These are phyloP conservation scores for Irpex lacteus DNA, from an alignment of 1,284 basidiomycete genomes.

Conservation along the genomic window DNA sequence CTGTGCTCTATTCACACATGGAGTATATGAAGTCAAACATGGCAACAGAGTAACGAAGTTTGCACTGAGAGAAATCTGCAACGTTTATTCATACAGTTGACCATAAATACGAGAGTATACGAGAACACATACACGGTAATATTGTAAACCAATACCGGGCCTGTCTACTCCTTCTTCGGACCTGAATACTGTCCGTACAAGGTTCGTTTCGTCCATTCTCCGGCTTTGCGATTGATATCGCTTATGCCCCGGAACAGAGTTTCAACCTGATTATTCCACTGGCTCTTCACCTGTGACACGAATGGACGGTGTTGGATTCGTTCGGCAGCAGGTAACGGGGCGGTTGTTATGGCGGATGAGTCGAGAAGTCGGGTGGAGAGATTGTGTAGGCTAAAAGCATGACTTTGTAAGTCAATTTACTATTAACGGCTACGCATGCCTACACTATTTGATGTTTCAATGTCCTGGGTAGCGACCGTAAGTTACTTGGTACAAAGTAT, in stretches of 20 bases:
- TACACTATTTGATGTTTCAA: slow-evolving; percentile 26
- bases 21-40: too few relatives aligned
- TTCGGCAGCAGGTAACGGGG: slow-evolving; percentile 23
- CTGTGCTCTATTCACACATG: too few relatives aligned
- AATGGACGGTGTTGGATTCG: slow-evolving; percentile 28
- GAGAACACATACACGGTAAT: not conserved
- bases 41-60: too few relatives aligned
- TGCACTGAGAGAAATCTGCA: too few relatives aligned
- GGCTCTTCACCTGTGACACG: slow-evolving; percentile 22
- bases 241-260: slow-evolving; percentile 21
- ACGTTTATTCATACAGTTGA: too few relatives aligned
- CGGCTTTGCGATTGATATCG: slow-evolving; percentile 21
- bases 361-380: slow-evolving; percentile 26
- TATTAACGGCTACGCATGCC: slow-evolving; percentile 5
- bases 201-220: slow-evolving; percentile 24
- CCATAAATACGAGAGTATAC: not conserved
- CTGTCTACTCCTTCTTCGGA: slow-evolving; percentile 2
- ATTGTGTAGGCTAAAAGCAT: slow-evolving; percentile 20
- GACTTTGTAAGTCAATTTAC: not conserved
- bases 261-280: slow-evolving; percentile 30
- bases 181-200: slow-evolving; percentile 22
- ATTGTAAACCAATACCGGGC: not conserved
- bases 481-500: not conserved
- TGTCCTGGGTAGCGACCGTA: slow-evolving; percentile 19
- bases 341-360: slow-evolving; percentile 13